Base-by-base conservation (phyloP, 2,329 filamentous ascomycete genomes). In the Sphaerulina vaccinii region DNA sequence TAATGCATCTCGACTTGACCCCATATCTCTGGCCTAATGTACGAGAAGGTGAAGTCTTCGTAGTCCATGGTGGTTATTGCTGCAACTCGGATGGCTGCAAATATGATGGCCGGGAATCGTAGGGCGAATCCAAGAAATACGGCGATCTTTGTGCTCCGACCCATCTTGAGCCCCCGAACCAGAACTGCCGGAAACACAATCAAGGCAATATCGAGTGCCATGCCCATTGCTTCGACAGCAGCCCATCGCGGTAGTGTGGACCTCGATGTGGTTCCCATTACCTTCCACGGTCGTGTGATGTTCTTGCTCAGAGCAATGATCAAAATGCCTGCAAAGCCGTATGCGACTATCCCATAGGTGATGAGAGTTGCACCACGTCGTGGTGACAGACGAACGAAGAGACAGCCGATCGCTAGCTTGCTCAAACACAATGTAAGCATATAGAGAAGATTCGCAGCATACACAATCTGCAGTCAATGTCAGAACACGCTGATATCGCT, bases 1-100 rank as follows among this genome's bases (percentile, higher is more conserved):
- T 40, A 54, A 33, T 58, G 51, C 54, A 62, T 58, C 24, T 61
- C 60, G 0, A 58, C 36, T 32, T 58, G 54, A 3, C 58, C 58
- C 16, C 42, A 54, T 10, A 55, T 49, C 22, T 57, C 55, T 2
- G 56, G 35, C 0, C 45, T 19, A 6, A 43, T 43, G 22, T 54
- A 57, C 3, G 48, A 41, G 33, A 57, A 59, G 1, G 52, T 54
- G 13, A 57, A 44, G 19, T 59, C 49, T n/a, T 40, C 35, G 3
- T 43, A 40, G 10, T 49, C 38, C 24, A 59, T 45, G 11, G 22
- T 33, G 9, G 22, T 29, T 8, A 57, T 24, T 7, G 27, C 41
- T 18, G 50, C 49, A 9, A 61, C 41, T 2, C 57, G 48, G 4
- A 58, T 27, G 2, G 50, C 49, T 8, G 55, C 47, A 7, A 60